Evolutionary conservation across 2,329 filamentous ascomycete species (phyloP).

Genomic region (Fusarium sp.): DNA sequence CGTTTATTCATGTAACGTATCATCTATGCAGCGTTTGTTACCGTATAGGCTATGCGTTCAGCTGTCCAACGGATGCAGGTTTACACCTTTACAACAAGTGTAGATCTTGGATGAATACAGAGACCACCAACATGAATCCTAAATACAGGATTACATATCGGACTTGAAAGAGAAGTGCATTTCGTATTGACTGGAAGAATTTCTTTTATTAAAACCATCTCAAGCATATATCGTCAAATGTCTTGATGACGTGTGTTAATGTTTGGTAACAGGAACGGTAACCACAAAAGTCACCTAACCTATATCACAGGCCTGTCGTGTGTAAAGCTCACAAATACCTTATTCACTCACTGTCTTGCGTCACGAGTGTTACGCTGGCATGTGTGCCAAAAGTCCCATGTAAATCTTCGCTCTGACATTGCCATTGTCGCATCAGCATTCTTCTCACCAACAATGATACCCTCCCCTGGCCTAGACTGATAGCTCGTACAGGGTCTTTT

Average conservation of each 20-base stretch:
- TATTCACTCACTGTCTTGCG: neutral
- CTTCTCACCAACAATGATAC: conserved; percentile 8
- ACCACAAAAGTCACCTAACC: neutral
- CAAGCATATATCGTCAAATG: neutral
- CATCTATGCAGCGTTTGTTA: neutral
- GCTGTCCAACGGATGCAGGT: neutral
- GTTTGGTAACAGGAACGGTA: neutral
- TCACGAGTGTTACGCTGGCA: conserved; percentile 2
- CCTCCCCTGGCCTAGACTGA: conserved; percentile 7
- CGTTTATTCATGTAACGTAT: neutral
- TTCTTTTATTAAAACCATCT: neutral
- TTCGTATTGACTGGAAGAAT: neutral
- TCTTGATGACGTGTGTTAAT: neutral
- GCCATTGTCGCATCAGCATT: neutral
- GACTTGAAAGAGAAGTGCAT: neutral
- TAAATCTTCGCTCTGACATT: conserved; percentile 1
- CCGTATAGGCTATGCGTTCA: neutral
- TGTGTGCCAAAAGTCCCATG: neutral
- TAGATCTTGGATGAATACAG: neutral
- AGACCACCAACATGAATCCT: neutral
- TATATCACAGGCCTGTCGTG: neutral
- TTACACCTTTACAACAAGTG: neutral
- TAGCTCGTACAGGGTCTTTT: conserved; percentile 4
- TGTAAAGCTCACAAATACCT: neutral
- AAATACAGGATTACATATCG: neutral